phyloP scores from a whole-genome alignment of 352 stramenopile genomes.

The Phytophthora pini region DNA sequence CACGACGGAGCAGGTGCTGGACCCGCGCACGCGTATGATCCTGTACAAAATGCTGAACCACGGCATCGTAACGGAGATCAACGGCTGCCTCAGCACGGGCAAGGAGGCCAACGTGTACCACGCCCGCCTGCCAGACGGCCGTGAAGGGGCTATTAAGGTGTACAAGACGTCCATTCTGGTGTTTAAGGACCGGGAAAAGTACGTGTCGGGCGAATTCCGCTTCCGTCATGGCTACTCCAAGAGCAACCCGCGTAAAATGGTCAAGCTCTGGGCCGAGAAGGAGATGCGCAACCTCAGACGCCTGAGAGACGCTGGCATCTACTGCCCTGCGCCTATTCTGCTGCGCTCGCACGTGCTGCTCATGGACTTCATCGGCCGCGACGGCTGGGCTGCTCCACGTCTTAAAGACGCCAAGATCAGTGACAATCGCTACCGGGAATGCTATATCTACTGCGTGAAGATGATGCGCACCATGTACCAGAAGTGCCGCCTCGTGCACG shows the following conservation, averaged over 20 bases:
- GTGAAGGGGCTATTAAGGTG: conserved; percentile 87
- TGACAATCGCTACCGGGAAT: conserved; percentile 92
- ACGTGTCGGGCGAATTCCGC: conserved; percentile 98
- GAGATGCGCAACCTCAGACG: conserved; percentile 98
- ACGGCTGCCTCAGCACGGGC: conserved; percentile 98
- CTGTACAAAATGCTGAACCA: conserved; percentile 99
- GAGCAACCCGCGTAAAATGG: conserved; percentile 99
- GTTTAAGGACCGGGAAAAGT: conserved; percentile 99
- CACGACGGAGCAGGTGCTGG: conserved; percentile 98
- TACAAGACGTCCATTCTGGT: conserved; percentile 96
- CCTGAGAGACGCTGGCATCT: conserved; percentile 92
- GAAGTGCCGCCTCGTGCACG: conserved; percentile 97
- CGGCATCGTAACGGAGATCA: conserved; percentile 96
- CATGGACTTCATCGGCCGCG: conserved; percentile 98
- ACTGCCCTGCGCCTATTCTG: conserved; percentile 92
- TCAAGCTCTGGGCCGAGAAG: conserved; percentile 99
- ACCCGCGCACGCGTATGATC: conserved; percentile 98
- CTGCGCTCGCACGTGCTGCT: conserved; percentile 98
- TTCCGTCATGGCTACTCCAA: conserved; percentile 97
- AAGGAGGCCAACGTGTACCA: conserved; percentile 99
- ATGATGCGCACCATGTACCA: conserved; percentile 98
- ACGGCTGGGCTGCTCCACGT: conserved; percentile 94
- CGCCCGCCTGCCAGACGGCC: conserved; percentile 74
- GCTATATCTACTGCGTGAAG: conserved; percentile 95
- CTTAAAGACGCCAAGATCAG: conserved; percentile 96